These are phyloP conservation scores for Cercospora berteroae DNA, from an alignment of 2,329 filamentous ascomycete species.

Conservation along the genomic window DNA sequence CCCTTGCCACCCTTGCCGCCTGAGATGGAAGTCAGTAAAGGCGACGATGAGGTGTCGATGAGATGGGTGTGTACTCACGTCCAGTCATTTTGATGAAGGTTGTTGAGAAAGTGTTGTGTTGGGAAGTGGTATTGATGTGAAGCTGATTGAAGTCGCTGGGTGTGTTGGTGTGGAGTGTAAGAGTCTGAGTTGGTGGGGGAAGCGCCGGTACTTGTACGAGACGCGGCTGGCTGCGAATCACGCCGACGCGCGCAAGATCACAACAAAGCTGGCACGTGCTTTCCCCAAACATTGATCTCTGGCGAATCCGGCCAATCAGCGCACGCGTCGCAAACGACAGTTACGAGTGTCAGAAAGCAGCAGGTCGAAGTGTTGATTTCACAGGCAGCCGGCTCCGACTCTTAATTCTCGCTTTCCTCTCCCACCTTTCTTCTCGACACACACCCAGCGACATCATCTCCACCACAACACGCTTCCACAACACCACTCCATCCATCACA, in stretches of 20 bases:
- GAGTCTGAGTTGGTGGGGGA: slow-evolving; percentile 25
- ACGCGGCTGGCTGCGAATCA: background rate
- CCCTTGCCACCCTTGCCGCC: slow-evolving; percentile 96
- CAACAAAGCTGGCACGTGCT: slow-evolving; percentile 14
- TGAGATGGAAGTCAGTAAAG: slow-evolving; percentile 43
- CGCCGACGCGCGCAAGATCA: slow-evolving; percentile 13
- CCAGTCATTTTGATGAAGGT: slow-evolving; percentile 51
- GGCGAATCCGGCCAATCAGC: slow-evolving; percentile 6
- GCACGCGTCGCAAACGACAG: slow-evolving; percentile 1
- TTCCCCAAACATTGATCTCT: slow-evolving; percentile 5
- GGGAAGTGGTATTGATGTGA: slow-evolving; percentile 29
- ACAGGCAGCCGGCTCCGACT: slow-evolving; percentile 5
- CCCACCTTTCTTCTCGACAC: slow-evolving; percentile 24
- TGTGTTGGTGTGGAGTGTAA: slow-evolving; percentile 28
- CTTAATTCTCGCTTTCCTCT: slow-evolving; percentile 13
- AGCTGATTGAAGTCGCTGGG: slow-evolving; percentile 27
- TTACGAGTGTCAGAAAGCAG: slow-evolving; percentile 8
- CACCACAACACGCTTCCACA: slow-evolving; percentile 22
- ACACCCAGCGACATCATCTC: slow-evolving; percentile 25
- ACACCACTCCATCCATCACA: slow-evolving; percentile 34
- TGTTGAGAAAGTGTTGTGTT: slow-evolving; percentile 22
- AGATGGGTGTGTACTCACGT: slow-evolving; percentile 43
- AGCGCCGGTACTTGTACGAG: slow-evolving; percentile 14
- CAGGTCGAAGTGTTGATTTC: slow-evolving; percentile 6
- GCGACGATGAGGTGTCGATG: slow-evolving; percentile 17